Conservation (phyloP, 1,139 yeast species). For the Yamadazyma friedrichii region DNA sequence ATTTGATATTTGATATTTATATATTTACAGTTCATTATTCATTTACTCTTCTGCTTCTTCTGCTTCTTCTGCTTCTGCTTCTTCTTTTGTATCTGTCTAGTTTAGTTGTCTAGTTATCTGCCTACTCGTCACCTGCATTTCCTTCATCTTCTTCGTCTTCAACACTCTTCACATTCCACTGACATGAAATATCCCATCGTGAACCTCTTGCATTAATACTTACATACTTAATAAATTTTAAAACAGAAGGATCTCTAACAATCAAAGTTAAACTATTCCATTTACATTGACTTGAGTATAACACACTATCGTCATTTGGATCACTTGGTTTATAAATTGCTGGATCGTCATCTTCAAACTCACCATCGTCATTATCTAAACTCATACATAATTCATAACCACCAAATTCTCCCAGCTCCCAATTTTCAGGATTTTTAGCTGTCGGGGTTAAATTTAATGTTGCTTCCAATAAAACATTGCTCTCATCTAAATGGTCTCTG, state of each 20-base stretch:
- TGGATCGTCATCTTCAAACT: slow-evolving; percentile 52
- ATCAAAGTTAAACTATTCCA: slow-evolving; percentile 82
- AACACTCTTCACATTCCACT: slow-evolving; percentile 63
- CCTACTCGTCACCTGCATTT: background rate
- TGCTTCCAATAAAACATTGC: slow-evolving; percentile 62
- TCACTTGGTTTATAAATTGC: slow-evolving; percentile 58
- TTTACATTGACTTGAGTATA: slow-evolving; percentile 75
- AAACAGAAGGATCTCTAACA: slow-evolving; percentile 77
- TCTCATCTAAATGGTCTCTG: slow-evolving; percentile 31
- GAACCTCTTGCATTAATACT: slow-evolving; percentile 87
- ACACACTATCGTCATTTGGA: slow-evolving; percentile 70
- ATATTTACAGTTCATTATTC: background rate
- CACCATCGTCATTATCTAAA: slow-evolving; percentile 48
- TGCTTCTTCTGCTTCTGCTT: slow-evolving; percentile 7
- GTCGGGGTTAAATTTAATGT: slow-evolving; percentile 79
- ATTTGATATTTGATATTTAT: no score
- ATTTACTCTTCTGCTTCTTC: background rate
- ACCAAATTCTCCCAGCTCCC: slow-evolving; percentile 88
- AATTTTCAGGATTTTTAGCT: slow-evolving; percentile 49
- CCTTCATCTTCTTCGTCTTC: slow-evolving; percentile 9
- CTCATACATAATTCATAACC: slow-evolving; percentile 93
- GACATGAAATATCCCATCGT: slow-evolving; percentile 85
- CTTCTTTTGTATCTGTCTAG: no score
- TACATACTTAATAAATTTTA: slow-evolving; percentile 90
- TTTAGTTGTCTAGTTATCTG: no score